Base-by-base conservation (phyloP, 441 rosid species). In the Gossypium lobatum region DNA sequence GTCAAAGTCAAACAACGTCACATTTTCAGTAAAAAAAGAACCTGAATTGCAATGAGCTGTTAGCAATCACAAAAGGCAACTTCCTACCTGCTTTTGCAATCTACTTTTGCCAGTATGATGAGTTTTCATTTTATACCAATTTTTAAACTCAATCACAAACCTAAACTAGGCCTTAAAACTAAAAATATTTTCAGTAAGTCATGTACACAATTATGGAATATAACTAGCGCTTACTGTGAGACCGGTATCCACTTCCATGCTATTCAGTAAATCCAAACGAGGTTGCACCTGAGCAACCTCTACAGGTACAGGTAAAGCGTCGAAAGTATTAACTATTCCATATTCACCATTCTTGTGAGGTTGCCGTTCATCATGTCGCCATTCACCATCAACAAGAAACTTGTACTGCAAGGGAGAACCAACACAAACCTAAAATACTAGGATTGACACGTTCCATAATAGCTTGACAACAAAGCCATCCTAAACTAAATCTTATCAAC, bases 231-330 rank as follows among this genome's bases (percentile, higher is more conserved):
- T 81, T 85, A 90, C 97, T 82, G 58, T 75, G 65, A 71, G 87
- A 39, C 70, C 53, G 37, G 45, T 64, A 82, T 94, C 97, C 46
- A 94, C 87, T 52, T 94, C 98, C 97, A 94, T 94, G 82, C 75
- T 76, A 57, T 80, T 85, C 20, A 77, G 83, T 31, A 78, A 52
- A 74, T 82, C 89, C 4, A 85, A 79, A 81, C 52, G 80, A 74
- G 74, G 70, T 73, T 75, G 83, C 63, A 69, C 70, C 79, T 76
- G 79, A 78, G 80, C 45, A 83, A 16, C 82, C 63, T 87, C 87
- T 72, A 79, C 72, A 57, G 86, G 79, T 78, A 91, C 77, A 80
- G 60, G 53, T 79, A 79, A 75, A 91, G 76, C 86, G 76, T 95
- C 91, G 77, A 68, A 68, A 61, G 88, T 88, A 79, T 95, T 95